Base-by-base conservation (phyloP, 345 rosid genomes). In the Syzygium aromaticum region DNA sequence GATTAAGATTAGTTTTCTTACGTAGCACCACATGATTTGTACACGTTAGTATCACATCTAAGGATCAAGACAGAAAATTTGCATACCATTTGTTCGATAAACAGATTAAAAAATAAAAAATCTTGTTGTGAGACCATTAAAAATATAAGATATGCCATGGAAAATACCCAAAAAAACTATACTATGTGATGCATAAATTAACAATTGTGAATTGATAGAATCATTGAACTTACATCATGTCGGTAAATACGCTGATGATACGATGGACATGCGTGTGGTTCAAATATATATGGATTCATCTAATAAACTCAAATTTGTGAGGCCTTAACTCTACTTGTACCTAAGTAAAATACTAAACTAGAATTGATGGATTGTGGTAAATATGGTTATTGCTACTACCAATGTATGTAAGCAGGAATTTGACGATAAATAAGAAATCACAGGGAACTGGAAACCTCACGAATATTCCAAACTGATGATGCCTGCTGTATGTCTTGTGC, bases 401-500 rank as follows among this genome's bases (percentile, higher is more conserved):
- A 67, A 61, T 25, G 6, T 33, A 23, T 13, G 13, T 19, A 86
- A 49, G 54, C 30, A 52, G 11, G 38, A 87, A 86, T 22, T 43
- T 40, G 28, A 67, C 15, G 43, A 28, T 33, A 5, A 89, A 89
- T n/a, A 46, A 57, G 15, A 85, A 86, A 27, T 1, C 30, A 78
- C 16, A 53, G 85, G 85, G 78, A 86, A 86, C 57, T 86, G 80
- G 54, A 85, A 90, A 96, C 99, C 99, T 96, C 99, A 77, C 98
- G 95, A 89, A 98, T 94, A 64, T 88, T 95, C 99, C 99, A 98
- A 92, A 98, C 91, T 23, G 99, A 95, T 52, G 95, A 95, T 78
- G 96, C 95, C 86, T 98, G 99, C 92, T 95, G 95, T 51, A 94
- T 93, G 91, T 98, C 99, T 93, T 96, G 99, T 73, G 99, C 98